Conservation (phyloP, 2,329 filamentous ascomycete species). For the Xylaria multiplex region DNA sequence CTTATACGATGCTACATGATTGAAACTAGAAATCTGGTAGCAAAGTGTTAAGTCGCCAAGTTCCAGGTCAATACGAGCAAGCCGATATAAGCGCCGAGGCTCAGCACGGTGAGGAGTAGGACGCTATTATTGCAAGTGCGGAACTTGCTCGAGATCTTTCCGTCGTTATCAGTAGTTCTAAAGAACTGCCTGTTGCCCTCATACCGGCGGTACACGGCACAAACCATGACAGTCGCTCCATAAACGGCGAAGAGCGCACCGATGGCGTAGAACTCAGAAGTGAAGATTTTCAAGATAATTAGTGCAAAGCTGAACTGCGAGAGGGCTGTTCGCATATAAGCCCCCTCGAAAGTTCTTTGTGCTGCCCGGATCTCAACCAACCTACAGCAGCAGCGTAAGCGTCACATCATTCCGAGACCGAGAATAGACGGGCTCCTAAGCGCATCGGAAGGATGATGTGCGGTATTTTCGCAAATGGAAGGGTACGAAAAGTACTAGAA, state of each 20-base stretch:
- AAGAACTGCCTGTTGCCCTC: slow-evolving; percentile 97
- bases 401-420: neutral
- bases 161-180: slow-evolving; percentile 59
- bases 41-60: slow-evolving; percentile 46
- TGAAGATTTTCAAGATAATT: slow-evolving; percentile 96
- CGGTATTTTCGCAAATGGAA: neutral
- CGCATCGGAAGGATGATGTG: neutral
- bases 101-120: slow-evolving; percentile 65
- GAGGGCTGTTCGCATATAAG: slow-evolving; percentile 93
- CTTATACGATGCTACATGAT: neutral
- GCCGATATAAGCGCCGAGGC: slow-evolving; percentile 66
- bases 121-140: slow-evolving; percentile 73
- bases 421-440: neutral
- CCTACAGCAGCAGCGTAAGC: slow-evolving; percentile 49
- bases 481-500: slow-evolving; percentile 1
- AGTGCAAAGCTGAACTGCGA: slow-evolving; percentile 96
- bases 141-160: slow-evolving; percentile 64
- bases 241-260: slow-evolving; percentile 96
- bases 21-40: neutral
- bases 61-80: slow-evolving; percentile 66
- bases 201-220: slow-evolving; percentile 85
- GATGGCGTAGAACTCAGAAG: slow-evolving; percentile 93
- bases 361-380: slow-evolving; percentile 94
- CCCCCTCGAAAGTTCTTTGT: slow-evolving; percentile 96
- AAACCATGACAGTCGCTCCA: slow-evolving; percentile 82